Evolutionary conservation across 192 early-diverging fungal genomes (phyloP).

Genomic region (Borealophlyctis nickersoniae): DNA sequence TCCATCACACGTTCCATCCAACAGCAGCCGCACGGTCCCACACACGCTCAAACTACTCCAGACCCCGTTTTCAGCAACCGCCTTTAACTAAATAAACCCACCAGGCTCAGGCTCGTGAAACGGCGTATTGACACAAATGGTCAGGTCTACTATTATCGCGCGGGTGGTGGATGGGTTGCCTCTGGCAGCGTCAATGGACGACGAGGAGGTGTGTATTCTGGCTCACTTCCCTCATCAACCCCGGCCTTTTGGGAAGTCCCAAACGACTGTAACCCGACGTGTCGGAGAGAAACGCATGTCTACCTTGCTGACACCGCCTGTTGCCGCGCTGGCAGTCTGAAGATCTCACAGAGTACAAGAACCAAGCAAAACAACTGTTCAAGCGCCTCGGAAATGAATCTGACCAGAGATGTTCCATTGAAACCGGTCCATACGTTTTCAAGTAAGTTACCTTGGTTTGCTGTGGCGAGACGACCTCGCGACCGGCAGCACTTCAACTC

Average conservation of each 20-base stretch:
- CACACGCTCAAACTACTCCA: too few relatives aligned
- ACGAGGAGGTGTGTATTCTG: slow-evolving; percentile 67
- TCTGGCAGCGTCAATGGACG: slow-evolving; percentile 93
- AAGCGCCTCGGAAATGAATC: slow-evolving; percentile 81
- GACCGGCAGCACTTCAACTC: not conserved
- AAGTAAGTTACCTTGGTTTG: slow-evolving; percentile 51
- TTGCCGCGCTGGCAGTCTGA: slow-evolving; percentile 14
- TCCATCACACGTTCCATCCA: too few relatives aligned
- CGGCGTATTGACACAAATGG: too few relatives aligned
- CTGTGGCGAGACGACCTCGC: not conserved
- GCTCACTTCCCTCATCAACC: slow-evolving; percentile 14
- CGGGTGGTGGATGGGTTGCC: slow-evolving; percentile 90
- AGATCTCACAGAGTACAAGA: slow-evolving; percentile 88
- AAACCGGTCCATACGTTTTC: slow-evolving; percentile 83
- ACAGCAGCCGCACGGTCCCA: too few relatives aligned
- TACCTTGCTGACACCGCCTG: not conserved
- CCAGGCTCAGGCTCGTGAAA: too few relatives aligned
- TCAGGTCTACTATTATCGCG: slow-evolving; percentile 91
- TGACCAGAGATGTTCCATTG: slow-evolving; percentile 90
- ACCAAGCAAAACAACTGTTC: slow-evolving; percentile 91
- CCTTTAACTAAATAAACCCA: too few relatives aligned
- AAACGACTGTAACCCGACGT: not conserved
- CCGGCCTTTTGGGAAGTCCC: not conserved
- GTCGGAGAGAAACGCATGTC: slow-evolving; percentile 5
- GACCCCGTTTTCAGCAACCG: too few relatives aligned